Percentiles rank a stretch among this genome's conserved stretches.
Conservation (phyloP, 495 filamentous ascomycete genomes). For the Penicillium canariense region DNA sequence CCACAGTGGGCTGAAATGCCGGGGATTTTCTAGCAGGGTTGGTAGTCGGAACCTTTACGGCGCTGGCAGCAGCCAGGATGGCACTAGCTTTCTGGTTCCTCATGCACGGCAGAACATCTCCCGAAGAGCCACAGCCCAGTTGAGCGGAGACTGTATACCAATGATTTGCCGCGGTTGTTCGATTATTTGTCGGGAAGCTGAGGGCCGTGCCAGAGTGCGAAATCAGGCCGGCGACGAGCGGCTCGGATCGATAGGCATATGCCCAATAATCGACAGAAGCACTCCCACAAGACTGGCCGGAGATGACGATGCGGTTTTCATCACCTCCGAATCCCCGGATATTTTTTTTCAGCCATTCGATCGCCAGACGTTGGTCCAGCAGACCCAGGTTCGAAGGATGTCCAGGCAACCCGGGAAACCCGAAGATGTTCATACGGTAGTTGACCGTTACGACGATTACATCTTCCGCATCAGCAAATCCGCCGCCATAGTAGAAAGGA, state of each 20-base stretch:
- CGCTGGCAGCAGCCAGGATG: constrained; percentile 29
- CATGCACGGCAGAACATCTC: constrained; percentile 44
- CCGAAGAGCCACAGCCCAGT: constrained; percentile 36
- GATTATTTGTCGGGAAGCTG: constrained; percentile 39
- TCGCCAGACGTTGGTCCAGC: constrained; percentile 43
- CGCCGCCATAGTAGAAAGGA: constrained; percentile 41
- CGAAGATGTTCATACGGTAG: constrained; percentile 52
- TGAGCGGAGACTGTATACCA: constrained; percentile 41
- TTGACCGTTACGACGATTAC: constrained; percentile 46
- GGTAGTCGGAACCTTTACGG: constrained; percentile 22
- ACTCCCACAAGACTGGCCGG: constrained; percentile 51
- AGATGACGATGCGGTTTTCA: constrained; percentile 52
- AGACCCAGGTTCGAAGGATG: constrained; percentile 38
- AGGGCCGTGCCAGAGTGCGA: constrained; percentile 53
- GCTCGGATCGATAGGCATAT: constrained; percentile 44
- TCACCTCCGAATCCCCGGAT: constrained; percentile 54
- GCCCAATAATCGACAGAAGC: constrained; percentile 51
- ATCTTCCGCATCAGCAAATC: constrained; percentile 36
- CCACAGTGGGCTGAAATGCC: constrained; percentile 47
- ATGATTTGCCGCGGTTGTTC: constrained; percentile 14
- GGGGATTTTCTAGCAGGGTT: constrained; percentile 29
- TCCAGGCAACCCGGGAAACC: constrained; percentile 46
- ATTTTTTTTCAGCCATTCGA: constrained; percentile 61
- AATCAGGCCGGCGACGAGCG: constrained; percentile 46
- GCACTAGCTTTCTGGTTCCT: constrained; percentile 29